Evolutionary conservation across 805 yeast genomes (phyloP).

Genomic region (Hanseniaspora guilliermondii): DNA sequence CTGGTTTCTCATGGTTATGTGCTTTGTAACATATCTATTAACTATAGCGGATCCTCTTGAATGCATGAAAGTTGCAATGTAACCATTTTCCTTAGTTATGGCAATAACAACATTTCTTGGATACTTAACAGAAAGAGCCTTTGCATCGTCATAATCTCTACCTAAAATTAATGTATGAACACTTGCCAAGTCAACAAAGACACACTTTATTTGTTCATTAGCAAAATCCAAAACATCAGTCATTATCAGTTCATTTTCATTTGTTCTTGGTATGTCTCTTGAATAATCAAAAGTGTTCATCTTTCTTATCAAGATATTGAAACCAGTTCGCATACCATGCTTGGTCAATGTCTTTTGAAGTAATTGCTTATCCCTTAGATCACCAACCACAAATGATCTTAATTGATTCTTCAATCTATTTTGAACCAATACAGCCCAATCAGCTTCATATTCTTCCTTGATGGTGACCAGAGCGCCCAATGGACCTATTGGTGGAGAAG

Average conservation of each 20-base stretch:
- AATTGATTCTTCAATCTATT: slow-evolving; percentile 37
- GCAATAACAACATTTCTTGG: slow-evolving; percentile 16
- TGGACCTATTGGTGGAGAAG: slow-evolving; percentile 62
- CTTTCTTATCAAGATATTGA: slow-evolving; percentile 15
- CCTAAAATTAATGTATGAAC: slow-evolving; percentile 50
- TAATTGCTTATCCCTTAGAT: slow-evolving; percentile 43
- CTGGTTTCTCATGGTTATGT: slow-evolving; percentile 11
- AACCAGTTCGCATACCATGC: slow-evolving; percentile 16
- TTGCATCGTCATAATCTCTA: slow-evolving; percentile 41
- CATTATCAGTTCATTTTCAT: slow-evolving; percentile 31
- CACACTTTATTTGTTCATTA: slow-evolving; percentile 42
- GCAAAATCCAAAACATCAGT: slow-evolving; percentile 49
- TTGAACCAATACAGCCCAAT: slow-evolving; percentile 55
- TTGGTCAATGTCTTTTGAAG: slow-evolving; percentile 29
- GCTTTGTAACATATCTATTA: not conserved
- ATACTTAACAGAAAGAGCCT: slow-evolving; percentile 29
- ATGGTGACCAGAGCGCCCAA: slow-evolving; percentile 51
- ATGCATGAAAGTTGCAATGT: slow-evolving; percentile 30
- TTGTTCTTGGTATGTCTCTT: slow-evolving; percentile 32
- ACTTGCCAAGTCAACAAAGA: slow-evolving; percentile 49
- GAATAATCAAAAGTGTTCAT: slow-evolving; percentile 36
- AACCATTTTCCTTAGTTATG: slow-evolving; percentile 23
- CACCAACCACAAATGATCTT: slow-evolving; percentile 55
- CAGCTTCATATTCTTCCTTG: slow-evolving; percentile 35
- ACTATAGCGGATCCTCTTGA: slow-evolving; percentile 28